These are phyloP conservation scores for Pythium oligandrum DNA, from an alignment of 352 stramenopile species.

Conservation along the genomic window DNA sequence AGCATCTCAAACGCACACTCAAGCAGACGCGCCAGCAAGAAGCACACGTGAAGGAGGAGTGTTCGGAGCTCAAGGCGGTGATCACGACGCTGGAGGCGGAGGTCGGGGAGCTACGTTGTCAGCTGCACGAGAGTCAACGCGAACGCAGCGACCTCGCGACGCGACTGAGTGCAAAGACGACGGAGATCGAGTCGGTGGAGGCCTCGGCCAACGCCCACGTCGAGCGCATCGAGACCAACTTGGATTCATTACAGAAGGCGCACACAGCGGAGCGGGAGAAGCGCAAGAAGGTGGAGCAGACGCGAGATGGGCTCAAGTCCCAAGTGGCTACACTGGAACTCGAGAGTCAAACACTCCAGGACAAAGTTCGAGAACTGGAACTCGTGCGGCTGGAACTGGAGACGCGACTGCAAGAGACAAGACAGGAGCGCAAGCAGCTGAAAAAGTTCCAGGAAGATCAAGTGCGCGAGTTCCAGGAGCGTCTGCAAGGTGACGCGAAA, in stretches of 20 bases:
- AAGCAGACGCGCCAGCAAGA: constrained; percentile 44
- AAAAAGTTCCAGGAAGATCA: constrained; percentile 31
- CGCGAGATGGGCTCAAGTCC: constrained; percentile 26
- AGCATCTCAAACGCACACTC: constrained; percentile 40
- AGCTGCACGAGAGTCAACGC: constrained; percentile 30
- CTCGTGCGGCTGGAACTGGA: constrained; percentile 27
- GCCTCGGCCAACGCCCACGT: constrained; percentile 43
- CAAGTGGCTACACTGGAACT: constrained; percentile 33
- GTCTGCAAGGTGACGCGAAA: constrained; percentile 32
- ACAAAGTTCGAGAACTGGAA: constrained; percentile 33
- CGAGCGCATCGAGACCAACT: constrained; percentile 29
- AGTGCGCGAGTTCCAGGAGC: constrained; percentile 29
- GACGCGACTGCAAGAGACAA: constrained; percentile 42
- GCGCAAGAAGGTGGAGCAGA: constrained; percentile 41
- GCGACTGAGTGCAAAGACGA: constrained; percentile 31
- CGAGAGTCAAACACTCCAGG: constrained; percentile 23
- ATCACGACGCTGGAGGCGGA: constrained; percentile 36
- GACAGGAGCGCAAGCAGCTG: constrained; percentile 27
- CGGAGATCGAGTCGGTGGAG: constrained; percentile 35
- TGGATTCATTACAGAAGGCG: constrained; percentile 33
- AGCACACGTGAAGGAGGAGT: constrained; percentile 24
- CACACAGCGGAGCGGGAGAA: constrained; percentile 38
- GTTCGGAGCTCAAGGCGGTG: constrained; percentile 28
- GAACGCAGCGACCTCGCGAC: constrained; percentile 26
- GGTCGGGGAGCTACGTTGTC: constrained; percentile 17